A percentile compares a stretch with the other conserved stretches of the same genome.
phyloP scores from a whole-genome alignment of 2,329 filamentous ascomycete species.

The Sporothrix humicola region DNA sequence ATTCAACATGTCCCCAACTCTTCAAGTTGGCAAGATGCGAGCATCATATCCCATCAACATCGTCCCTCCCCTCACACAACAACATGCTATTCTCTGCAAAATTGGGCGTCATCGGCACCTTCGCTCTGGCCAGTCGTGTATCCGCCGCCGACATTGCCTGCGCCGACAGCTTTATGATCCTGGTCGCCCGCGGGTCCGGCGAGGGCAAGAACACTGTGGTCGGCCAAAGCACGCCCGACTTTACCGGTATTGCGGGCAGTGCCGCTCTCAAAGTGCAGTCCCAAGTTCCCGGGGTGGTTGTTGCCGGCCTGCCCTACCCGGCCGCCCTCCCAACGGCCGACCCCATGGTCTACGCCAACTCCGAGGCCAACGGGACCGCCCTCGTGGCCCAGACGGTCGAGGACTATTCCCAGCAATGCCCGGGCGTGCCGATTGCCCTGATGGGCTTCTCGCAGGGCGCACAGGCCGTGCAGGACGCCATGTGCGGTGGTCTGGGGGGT shows the following conservation, averaged over 20 bases:
- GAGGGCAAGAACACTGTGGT: neutral
- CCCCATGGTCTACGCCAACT: neutral
- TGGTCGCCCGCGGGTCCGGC: neutral
- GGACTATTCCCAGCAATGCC: conserved; percentile 11
- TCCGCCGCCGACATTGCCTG: conserved; percentile 4
- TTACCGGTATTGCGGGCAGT: neutral
- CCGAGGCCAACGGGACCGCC: neutral
- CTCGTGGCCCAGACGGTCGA: neutral
- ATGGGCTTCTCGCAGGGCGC: conserved; percentile 27
- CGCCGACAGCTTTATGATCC: neutral
- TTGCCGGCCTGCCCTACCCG: conserved; percentile 10
- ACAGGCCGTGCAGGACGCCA: conserved; percentile 16
- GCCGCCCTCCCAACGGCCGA: neutral
- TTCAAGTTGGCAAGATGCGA: neutral
- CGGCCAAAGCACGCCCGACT: neutral
- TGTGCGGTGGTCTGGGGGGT: conserved; percentile 9
- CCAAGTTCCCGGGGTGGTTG: neutral
- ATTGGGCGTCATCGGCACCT: neutral
- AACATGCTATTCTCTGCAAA: neutral
- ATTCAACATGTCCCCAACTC: neutral
- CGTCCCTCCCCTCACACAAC: neutral
- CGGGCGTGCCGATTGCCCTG: conserved; percentile 16
- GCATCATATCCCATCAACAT: neutral
- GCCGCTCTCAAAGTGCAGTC: neutral
- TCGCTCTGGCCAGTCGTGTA: neutral